These are phyloP conservation scores for Phialophora expanda DNA, from an alignment of 2,329 filamentous ascomycete species.

Conservation along the genomic window DNA sequence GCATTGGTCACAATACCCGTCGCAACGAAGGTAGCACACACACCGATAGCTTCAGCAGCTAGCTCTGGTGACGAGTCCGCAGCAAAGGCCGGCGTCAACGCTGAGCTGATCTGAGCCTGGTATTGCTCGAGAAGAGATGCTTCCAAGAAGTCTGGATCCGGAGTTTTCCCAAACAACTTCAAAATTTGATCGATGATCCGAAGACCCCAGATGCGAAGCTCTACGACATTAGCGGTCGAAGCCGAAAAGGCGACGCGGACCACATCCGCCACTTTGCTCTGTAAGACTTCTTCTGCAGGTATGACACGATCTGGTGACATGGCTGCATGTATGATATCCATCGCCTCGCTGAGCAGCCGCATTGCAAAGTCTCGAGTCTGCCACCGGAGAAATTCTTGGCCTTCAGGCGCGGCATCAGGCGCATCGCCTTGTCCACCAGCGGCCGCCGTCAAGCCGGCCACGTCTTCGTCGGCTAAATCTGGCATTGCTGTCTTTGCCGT, in stretches of 20 bases:
- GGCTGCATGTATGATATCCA: slow-evolving; percentile 78
- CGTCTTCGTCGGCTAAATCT: slow-evolving; percentile 95
- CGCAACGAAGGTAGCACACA: slow-evolving; percentile 96
- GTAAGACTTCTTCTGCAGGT: slow-evolving; percentile 75
- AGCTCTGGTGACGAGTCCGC: slow-evolving; percentile 94
- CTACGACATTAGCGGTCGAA: slow-evolving; percentile 88
- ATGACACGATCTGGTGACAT: slow-evolving; percentile 79
- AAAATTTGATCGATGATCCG: slow-evolving; percentile 93
- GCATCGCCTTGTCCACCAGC: slow-evolving; percentile 65
- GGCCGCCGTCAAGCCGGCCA: slow-evolving; percentile 87
- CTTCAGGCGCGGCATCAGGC: slow-evolving; percentile 56
- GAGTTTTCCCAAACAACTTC: slow-evolving; percentile 89
- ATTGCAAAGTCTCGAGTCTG: slow-evolving; percentile 95
- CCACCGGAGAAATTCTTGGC: slow-evolving; percentile 91
- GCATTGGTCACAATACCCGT: slow-evolving; percentile 97
- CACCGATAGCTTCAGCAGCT: slow-evolving; percentile 93
- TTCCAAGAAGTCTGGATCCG: slow-evolving; percentile 97
- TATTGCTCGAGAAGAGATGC: slow-evolving; percentile 96
- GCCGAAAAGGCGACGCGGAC: slow-evolving; percentile 97
- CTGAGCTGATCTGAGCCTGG: slow-evolving; percentile 96
- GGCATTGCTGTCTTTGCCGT: slow-evolving; percentile 57
- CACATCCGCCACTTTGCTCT: slow-evolving; percentile 85
- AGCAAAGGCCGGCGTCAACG: slow-evolving; percentile 93
- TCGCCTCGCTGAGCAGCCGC: slow-evolving; percentile 82
- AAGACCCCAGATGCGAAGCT: slow-evolving; percentile 86